Evolutionary conservation across 2,329 filamentous ascomycete species (phyloP).

Genomic region (Catunica adiposa): DNA sequence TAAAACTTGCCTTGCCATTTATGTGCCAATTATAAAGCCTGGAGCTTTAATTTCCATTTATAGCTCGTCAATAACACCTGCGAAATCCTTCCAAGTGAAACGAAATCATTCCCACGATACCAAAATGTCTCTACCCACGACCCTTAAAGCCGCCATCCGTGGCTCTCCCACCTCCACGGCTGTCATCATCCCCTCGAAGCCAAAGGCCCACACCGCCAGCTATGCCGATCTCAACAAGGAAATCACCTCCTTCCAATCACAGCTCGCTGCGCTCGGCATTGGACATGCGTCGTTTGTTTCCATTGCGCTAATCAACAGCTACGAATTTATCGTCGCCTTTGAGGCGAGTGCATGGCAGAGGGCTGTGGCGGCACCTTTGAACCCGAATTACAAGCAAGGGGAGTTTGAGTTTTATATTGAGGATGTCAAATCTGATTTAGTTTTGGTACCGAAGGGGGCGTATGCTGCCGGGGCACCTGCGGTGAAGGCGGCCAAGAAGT

Average conservation of each 20-base stretch:
- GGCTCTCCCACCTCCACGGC: conserved; percentile 34
- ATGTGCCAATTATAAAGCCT: not conserved
- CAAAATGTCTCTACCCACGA: conserved; percentile 19
- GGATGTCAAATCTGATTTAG: conserved; percentile 63
- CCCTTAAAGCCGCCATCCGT: conserved; percentile 35
- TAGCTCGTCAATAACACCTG: not conserved
- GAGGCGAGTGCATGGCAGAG: conserved; percentile 75
- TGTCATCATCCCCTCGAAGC: conserved; percentile 55
- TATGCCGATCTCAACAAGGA: conserved; percentile 52
- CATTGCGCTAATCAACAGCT: conserved; percentile 69
- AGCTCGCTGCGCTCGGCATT: conserved; percentile 61
- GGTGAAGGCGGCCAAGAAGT: conserved; percentile 61
- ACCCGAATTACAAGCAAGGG: conserved; percentile 74
- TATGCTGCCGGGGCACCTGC: conserved; percentile 51
- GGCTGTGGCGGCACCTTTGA: conserved; percentile 69
- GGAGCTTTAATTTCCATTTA: not conserved
- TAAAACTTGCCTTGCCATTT: not conserved
- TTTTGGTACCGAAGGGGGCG: conserved; percentile 58
- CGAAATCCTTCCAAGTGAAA: not conserved
- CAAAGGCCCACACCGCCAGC: conserved; percentile 45
- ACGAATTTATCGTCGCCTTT: conserved; percentile 78
- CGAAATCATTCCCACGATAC: not conserved
- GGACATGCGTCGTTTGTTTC: conserved; percentile 55
- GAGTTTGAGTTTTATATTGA: conserved; percentile 90
- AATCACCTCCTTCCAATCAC: conserved; percentile 54